These are phyloP conservation scores for Pezicula rhizophila DNA, from an alignment of 2,329 filamentous ascomycete genomes.

Conservation along the genomic window DNA sequence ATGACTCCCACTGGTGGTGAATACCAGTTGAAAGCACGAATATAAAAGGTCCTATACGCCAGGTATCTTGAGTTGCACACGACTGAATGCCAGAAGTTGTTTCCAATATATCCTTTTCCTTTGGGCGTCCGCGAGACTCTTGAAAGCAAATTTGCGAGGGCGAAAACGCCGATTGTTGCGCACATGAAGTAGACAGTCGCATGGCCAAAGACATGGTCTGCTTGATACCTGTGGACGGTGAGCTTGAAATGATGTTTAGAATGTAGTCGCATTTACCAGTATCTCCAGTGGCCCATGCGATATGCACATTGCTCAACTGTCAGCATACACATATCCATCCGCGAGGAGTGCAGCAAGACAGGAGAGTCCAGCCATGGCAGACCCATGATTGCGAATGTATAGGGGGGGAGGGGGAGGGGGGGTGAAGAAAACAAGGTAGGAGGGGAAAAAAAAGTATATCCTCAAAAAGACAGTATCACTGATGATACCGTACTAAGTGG, in stretches of 20 bases:
- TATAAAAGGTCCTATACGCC: constrained; percentile 7
- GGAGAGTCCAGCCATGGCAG: constrained; percentile 9
- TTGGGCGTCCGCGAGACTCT: constrained; percentile 1
- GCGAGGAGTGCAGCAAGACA: constrained; percentile 7
- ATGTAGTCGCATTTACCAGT: constrained; percentile 3
- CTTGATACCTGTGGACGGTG: constrained; percentile 7
- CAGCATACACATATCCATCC: constrained; percentile 5
- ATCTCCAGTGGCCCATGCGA: constrained; percentile 6
- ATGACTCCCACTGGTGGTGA: constrained; percentile 10
- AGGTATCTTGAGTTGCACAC: constrained; percentile 2
- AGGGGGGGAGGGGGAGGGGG: too few species aligned
- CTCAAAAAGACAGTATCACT: too few species aligned
- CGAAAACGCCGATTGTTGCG: constrained; percentile 9
- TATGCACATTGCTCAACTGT: constrained; percentile 6
- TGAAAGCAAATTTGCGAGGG: constrained; percentile 2
- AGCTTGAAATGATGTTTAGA: not conserved
- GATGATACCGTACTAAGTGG: too few species aligned
- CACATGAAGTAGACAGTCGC: constrained; percentile 11
- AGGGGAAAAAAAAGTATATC: too few species aligned
- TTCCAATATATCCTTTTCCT: not conserved
- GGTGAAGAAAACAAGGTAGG: too few species aligned
- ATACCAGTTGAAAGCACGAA: constrained; percentile 7
- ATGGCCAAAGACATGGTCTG: constrained; percentile 9
- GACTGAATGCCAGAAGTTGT: not conserved
- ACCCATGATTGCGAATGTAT: not conserved